Evolutionary conservation across 1,284 basidiomycete genomes (phyloP).

Genomic region (Cryptococcus wingfieldii): DNA sequence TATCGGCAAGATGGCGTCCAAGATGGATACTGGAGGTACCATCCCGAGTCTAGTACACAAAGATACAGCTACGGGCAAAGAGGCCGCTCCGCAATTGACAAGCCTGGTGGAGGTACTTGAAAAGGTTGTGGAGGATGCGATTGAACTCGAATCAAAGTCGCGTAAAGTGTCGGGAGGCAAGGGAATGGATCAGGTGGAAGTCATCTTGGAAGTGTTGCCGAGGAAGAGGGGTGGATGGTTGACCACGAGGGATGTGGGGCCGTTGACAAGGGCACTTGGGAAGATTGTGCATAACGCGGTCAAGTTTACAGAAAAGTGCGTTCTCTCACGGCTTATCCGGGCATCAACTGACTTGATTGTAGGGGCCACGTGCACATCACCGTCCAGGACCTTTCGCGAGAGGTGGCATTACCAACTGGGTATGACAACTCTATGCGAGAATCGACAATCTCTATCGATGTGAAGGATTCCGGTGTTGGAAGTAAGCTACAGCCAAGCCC

Average conservation of each 20-base stretch:
- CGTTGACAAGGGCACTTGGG: slow-evolving; percentile 23
- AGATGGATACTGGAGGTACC: slow-evolving; percentile 5
- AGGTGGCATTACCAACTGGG: slow-evolving; percentile 32
- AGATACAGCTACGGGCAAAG: not conserved
- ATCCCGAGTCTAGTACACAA: no score
- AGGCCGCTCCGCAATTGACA: not conserved
- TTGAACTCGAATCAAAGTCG: slow-evolving; percentile 23
- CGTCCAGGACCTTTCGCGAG: slow-evolving; percentile 31
- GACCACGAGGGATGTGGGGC: slow-evolving; percentile 24
- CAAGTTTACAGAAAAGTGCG: slow-evolving; percentile 32
- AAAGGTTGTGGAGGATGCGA: slow-evolving; percentile 25
- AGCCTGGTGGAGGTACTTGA: slow-evolving; percentile 26
- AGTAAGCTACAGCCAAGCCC: slow-evolving; percentile 21
- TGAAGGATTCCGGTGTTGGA: slow-evolving; percentile 38
- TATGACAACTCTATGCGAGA: slow-evolving; percentile 27
- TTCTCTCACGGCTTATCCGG: not conserved
- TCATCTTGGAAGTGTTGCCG: slow-evolving; percentile 39
- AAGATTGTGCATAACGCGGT: slow-evolving; percentile 36
- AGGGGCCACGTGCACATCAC: slow-evolving; percentile 36
- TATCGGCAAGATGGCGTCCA: slow-evolving; percentile 14
- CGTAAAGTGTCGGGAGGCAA: slow-evolving; percentile 23
- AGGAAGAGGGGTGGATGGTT: slow-evolving; percentile 30
- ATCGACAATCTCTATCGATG: slow-evolving; percentile 30
- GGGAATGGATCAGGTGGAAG: slow-evolving; percentile 31
- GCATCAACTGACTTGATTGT: not conserved